Percentiles rank a stretch among this genome's conserved stretches.
These are phyloP conservation scores for Ascochyta clinopodiicola DNA, from an alignment of 2,329 filamentous ascomycete genomes.

Conservation along the genomic window DNA sequence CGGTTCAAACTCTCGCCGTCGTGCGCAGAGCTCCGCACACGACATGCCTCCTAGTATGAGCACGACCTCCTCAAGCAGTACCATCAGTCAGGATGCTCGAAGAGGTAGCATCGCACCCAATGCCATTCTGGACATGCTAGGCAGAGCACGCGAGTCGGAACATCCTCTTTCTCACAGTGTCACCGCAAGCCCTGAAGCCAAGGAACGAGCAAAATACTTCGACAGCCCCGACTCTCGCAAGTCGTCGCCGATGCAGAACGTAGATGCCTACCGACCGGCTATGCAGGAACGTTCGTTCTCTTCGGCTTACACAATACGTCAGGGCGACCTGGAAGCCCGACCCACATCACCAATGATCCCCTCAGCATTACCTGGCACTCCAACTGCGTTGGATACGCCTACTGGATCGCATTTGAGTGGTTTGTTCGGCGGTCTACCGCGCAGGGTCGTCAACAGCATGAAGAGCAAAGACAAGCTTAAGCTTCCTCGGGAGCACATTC, in stretches of 20 bases:
- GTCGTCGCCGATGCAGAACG: slow-evolving; percentile 47
- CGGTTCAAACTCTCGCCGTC: slow-evolving; percentile 57
- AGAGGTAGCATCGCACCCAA: slow-evolving; percentile 66
- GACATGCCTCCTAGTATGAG: slow-evolving; percentile 62
- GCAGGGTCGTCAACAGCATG: slow-evolving; percentile 55
- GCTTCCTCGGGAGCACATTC: slow-evolving; percentile 55
- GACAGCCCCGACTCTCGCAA: slow-evolving; percentile 48
- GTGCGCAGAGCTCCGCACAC: slow-evolving; percentile 60
- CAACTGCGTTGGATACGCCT: slow-evolving; percentile 51
- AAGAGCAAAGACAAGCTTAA: slow-evolving; percentile 48
- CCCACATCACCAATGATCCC: slow-evolving; percentile 49
- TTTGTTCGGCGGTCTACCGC: slow-evolving; percentile 55
- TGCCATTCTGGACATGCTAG: slow-evolving; percentile 61
- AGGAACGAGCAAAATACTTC: slow-evolving; percentile 45
- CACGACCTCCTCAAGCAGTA: slow-evolving; percentile 60
- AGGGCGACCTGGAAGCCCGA: slow-evolving; percentile 44
- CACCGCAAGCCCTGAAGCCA: slow-evolving; percentile 69
- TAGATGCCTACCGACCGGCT: slow-evolving; percentile 35
- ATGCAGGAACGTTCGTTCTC: slow-evolving; percentile 52
- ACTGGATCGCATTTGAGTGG: slow-evolving; percentile 52
- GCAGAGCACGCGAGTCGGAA: slow-evolving; percentile 61
- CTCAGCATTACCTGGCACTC: slow-evolving; percentile 54
- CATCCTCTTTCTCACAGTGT: slow-evolving; percentile 80
- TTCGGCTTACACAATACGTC: slow-evolving; percentile 55
- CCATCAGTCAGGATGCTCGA: slow-evolving; percentile 61